These are phyloP conservation scores for Ammopiptanthus mongolicus DNA, from an alignment of 306 rosid species.

Conservation along the genomic window DNA sequence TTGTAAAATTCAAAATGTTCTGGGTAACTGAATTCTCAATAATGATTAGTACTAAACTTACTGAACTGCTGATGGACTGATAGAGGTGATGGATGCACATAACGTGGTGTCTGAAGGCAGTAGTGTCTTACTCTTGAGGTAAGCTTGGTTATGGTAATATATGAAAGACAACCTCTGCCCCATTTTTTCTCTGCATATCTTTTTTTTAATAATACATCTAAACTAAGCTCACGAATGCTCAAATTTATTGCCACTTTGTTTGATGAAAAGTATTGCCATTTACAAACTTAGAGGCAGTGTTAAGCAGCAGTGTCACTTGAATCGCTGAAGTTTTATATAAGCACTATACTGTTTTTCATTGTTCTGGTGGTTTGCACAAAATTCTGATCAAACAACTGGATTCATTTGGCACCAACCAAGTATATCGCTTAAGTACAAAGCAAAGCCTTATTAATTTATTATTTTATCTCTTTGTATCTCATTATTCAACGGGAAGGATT, in stretches of 20 bases:
- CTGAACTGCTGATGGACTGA: neutral
- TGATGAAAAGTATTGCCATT: neutral
- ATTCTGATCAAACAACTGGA: neutral
- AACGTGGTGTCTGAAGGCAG: neutral
- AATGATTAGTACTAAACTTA: neutral
- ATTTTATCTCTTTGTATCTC: neutral
- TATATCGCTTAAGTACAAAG: constrained; percentile 13
- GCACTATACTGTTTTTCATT: neutral
- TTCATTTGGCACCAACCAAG: constrained; percentile 5
- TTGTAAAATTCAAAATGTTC: neutral
- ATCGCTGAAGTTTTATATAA: neutral
- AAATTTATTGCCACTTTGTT: neutral
- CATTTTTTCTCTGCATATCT: neutral
- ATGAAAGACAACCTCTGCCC: neutral
- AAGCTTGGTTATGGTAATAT: neutral
- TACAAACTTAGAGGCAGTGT: neutral
- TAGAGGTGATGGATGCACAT: neutral
- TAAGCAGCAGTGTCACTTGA: neutral
- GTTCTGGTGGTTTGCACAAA: neutral
- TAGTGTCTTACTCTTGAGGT: neutral
- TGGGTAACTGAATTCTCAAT: neutral
- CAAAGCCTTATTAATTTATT: neutral
- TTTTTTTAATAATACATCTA: neutral
- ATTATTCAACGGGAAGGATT: neutral
- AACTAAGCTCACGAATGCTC: neutral